These are phyloP conservation scores for Penicillium verrucosum DNA, from an alignment of 2,329 filamentous ascomycete species.

Conservation along the genomic window DNA sequence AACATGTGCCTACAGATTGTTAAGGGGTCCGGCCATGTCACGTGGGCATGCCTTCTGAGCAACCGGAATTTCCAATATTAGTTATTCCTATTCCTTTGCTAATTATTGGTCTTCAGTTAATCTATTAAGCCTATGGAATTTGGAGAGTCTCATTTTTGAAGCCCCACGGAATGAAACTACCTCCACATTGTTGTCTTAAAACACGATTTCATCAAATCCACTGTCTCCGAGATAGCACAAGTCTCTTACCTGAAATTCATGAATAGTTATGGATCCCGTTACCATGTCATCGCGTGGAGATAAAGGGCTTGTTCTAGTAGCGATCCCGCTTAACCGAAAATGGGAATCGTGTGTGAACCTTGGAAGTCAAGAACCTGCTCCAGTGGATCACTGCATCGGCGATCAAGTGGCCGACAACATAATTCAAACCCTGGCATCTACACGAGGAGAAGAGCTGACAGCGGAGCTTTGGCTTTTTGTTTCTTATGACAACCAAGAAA, in stretches of 20 bases:
- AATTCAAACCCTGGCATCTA: not conserved
- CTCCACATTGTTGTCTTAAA: not conserved
- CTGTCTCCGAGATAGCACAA: not conserved
- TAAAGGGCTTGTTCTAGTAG: conserved; percentile 15
- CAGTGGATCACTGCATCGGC: conserved; percentile 15
- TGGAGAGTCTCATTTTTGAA: not conserved
- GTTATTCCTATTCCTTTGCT: not conserved
- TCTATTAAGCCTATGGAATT: not conserved
- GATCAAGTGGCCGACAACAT: conserved; percentile 11
- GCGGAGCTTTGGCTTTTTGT: conserved; percentile 10
- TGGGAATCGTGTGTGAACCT: not conserved
- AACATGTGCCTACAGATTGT: not conserved
- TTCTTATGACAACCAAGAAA: conserved; percentile 8
- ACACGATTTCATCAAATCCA: not conserved
- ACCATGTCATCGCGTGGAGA: not conserved
- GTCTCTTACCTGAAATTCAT: not conserved
- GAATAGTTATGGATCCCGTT: not conserved
- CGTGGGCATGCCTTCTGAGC: not conserved
- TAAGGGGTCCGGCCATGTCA: not conserved
- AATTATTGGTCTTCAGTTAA: not conserved
- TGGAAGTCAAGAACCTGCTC: conserved; percentile 4
- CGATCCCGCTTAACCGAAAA: conserved; percentile 5
- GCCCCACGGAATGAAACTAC: not conserved
- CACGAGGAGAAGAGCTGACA: conserved; percentile 3
- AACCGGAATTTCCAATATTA: not conserved